Conservation (phyloP, 345 rosid genomes). For the Gossypium anomalum region DNA sequence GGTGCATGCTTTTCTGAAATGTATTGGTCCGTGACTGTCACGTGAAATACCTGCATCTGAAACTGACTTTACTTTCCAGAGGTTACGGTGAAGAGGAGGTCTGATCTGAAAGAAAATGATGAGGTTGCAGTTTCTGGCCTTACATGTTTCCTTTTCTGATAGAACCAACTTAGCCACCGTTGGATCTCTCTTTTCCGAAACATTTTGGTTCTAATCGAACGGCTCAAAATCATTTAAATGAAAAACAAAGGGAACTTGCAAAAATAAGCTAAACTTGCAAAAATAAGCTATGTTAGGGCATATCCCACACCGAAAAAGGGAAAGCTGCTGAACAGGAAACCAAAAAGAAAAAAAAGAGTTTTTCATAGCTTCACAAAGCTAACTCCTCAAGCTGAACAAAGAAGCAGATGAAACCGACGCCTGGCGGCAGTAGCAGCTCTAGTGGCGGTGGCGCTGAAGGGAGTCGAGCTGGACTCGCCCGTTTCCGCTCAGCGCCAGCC, state of each 20-base stretch:
- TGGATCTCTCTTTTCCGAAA: not conserved
- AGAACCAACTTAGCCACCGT: not conserved
- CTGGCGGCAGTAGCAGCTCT: conserved; percentile 43
- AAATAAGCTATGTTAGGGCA: not conserved
- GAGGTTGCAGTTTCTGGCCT: conserved; percentile 5
- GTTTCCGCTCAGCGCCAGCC: conserved; percentile 72
- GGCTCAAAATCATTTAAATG: not conserved
- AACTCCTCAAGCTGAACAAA: not conserved
- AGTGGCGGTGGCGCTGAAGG: conserved; percentile 30
- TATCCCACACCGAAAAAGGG: not conserved
- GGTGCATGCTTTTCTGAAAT: not conserved
- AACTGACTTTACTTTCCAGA: not conserved
- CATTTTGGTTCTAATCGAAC: not conserved
- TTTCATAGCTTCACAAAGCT: not conserved
- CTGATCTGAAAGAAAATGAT: conserved; percentile 7
- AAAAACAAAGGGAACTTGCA: not conserved
- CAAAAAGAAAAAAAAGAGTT: not conserved
- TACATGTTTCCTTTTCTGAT: not conserved
- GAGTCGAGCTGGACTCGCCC: conserved; percentile 47
- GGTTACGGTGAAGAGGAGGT: not conserved
- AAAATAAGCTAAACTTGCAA: not conserved
- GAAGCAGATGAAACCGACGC: conserved; percentile 54
- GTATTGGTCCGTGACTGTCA: not conserved
- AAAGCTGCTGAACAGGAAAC: not conserved
- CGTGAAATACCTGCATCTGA: not conserved